Percentiles rank a stretch among this genome's conserved stretches.
phyloP scores from a whole-genome alignment of 192 early-diverging fungal genomes.

The Coemansia sp. region DNA sequence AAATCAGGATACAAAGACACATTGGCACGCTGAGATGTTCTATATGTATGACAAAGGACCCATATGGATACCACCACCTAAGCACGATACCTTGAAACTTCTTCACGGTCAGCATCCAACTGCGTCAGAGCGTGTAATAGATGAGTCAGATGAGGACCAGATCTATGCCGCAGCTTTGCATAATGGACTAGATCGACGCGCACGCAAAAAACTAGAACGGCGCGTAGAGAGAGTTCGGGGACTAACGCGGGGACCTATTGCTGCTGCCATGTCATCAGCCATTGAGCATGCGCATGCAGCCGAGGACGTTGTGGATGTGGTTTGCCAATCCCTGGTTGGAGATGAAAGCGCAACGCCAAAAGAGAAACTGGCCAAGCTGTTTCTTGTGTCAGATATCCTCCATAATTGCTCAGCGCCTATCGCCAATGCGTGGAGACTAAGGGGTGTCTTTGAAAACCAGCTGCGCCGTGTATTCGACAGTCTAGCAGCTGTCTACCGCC shows the following conservation, averaged over 20 bases:
- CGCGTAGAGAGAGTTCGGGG: constrained; percentile 25
- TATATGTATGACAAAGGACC: constrained; percentile 82
- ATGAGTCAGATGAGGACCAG: constrained; percentile 47
- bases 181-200: constrained; percentile 22
- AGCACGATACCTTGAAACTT: constrained; percentile 23
- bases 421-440: constrained; percentile 86
- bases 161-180: constrained; percentile 2
- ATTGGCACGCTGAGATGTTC: constrained; percentile 79
- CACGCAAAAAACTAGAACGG: constrained; percentile 26
- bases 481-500: constrained; percentile 64
- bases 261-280: constrained; percentile 77
- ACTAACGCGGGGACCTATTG: constrained; percentile 58
- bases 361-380: constrained; percentile 71
- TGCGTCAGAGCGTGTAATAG: constrained; percentile 55
- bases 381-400: constrained; percentile 87
- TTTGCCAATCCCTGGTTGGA: constrained; percentile 61
- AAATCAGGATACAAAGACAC: constrained; percentile 72
- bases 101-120: not conserved
- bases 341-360: constrained; percentile 58
- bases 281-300: constrained; percentile 82
- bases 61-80: constrained; percentile 81
- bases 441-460: constrained; percentile 63
- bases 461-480: constrained; percentile 67
- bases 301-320: constrained; percentile 70
- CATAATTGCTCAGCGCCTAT: constrained; percentile 78